A percentile compares a stretch with the other conserved stretches of the same genome.
phyloP scores from a whole-genome alignment of 768 basidiomycete species.

The Termitomyces bulborhizus region DNA sequence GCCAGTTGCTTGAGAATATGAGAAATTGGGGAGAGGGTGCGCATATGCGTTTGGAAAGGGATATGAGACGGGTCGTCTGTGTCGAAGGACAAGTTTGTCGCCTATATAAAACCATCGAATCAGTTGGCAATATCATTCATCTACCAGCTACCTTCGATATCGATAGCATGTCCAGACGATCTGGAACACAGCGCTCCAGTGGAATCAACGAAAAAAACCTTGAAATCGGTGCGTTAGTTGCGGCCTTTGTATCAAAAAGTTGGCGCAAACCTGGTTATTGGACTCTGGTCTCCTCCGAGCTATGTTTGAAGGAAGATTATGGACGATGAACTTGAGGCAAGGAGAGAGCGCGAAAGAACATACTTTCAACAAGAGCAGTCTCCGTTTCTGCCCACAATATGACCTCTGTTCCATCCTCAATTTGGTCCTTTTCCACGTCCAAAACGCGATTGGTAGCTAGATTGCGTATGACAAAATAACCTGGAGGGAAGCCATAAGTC shows the following conservation, averaged over 20 bases:
- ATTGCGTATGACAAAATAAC: conserved; percentile 61
- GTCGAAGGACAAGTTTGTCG: conserved; percentile 64
- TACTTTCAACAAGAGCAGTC: conserved; percentile 73
- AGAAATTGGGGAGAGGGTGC: conserved; percentile 71
- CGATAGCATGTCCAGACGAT: conserved; percentile 75
- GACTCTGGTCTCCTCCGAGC: conserved; percentile 62
- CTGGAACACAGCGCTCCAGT: conserved; percentile 74
- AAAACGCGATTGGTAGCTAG: conserved; percentile 46
- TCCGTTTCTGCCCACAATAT: conserved; percentile 72
- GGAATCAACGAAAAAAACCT: conserved; percentile 84
- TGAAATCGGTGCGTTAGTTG: background rate
- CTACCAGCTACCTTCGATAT: conserved; percentile 54
- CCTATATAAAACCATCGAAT: conserved; percentile 28
- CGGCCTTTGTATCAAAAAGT: background rate
- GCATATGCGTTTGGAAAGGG: conserved; percentile 78
- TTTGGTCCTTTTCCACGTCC: conserved; percentile 47
- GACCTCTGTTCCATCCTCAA: conserved; percentile 57
- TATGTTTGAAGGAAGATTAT: conserved; percentile 18
- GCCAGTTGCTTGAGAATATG: conserved; percentile 44
- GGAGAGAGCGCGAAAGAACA: conserved; percentile 15
- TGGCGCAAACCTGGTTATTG: conserved; percentile 60
- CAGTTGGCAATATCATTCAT: background rate
- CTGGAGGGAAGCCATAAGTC: conserved; percentile 41
- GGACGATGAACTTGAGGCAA: background rate
- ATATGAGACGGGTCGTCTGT: conserved; percentile 66